phyloP scores from a whole-genome alignment of 768 basidiomycete genomes.

The Mycena polygramma region DNA sequence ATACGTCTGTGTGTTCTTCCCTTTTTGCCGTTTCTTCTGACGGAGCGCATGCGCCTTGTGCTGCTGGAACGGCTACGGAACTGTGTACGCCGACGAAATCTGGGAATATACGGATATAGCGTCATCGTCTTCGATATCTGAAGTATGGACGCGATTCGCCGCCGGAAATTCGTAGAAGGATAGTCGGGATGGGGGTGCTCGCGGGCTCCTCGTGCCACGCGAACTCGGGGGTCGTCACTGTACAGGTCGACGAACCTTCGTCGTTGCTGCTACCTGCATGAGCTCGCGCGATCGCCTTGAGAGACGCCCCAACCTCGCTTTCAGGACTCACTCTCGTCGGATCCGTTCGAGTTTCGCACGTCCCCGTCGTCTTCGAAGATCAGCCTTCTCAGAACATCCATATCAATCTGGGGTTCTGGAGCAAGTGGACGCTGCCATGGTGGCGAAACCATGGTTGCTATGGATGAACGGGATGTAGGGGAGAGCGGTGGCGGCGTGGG shows the following conservation, averaged over 20 bases:
- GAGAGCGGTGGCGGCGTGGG: constrained; percentile 30
- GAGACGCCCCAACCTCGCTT: constrained; percentile 9
- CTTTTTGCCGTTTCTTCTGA: constrained; percentile 14
- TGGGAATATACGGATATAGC: constrained; percentile 29
- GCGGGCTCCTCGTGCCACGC: constrained; percentile 33
- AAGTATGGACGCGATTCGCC: neutral
- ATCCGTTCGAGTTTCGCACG: neutral
- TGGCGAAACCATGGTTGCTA: neutral
- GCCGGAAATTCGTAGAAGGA: constrained; percentile 19
- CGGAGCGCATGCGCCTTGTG: constrained; percentile 5
- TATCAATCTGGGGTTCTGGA: constrained; percentile 26
- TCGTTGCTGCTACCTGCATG: neutral
- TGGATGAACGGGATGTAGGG: constrained; percentile 10
- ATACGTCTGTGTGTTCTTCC: constrained; percentile 13
- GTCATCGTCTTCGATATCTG: constrained; percentile 29
- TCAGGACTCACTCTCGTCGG: constrained; percentile 7
- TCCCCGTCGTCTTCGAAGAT: neutral
- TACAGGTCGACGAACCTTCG: constrained; percentile 6
- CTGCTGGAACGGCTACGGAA: constrained; percentile 25
- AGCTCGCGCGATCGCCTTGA: neutral
- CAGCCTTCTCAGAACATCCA: constrained; percentile 8
- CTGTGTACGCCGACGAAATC: constrained; percentile 30
- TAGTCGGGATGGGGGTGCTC: constrained; percentile 29
- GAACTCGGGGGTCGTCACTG: constrained; percentile 23
- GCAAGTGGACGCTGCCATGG: constrained; percentile 9